These are phyloP conservation scores for Aurinia saxatilis DNA, from an alignment of 345 rosid genomes.

Conservation along the genomic window DNA sequence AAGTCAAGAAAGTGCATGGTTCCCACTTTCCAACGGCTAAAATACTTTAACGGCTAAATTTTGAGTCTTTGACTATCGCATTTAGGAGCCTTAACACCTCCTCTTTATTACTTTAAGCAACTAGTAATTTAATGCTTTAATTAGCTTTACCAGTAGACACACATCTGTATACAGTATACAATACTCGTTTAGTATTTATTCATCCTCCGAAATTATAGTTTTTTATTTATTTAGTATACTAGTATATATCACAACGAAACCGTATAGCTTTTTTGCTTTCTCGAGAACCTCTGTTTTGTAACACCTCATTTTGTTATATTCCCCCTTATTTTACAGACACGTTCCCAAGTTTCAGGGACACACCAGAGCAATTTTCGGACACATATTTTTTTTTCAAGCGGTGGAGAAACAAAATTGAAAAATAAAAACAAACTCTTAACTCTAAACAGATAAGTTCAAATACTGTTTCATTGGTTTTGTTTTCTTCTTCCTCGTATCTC, in stretches of 20 bases:
- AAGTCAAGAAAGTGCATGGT: constrained; percentile 14
- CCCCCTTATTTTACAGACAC: constrained; percentile 15
- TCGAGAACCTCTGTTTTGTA: not conserved
- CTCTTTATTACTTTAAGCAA: not conserved
- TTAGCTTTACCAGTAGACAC: not conserved
- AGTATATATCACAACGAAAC: not conserved
- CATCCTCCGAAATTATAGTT: not conserved
- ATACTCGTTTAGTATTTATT: not conserved
- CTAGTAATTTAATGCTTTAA: not conserved
- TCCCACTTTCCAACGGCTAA: constrained; percentile 27
- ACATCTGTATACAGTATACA: not conserved
- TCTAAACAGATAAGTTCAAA: constrained; percentile 13
- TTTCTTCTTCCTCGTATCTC: constrained; percentile 16
- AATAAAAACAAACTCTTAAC: not conserved
- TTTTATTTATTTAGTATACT: not conserved
- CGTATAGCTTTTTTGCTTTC: not conserved
- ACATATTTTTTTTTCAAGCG: not conserved
- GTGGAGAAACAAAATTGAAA: not conserved
- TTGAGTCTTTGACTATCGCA: constrained; percentile 17
- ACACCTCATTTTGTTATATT: constrained; percentile 15
- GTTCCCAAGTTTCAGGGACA: constrained; percentile 26
- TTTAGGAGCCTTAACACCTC: constrained; percentile 14
- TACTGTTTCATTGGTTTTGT: constrained; percentile 26
- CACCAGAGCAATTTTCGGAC: constrained; percentile 25
- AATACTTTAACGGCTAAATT: constrained; percentile 13